These are phyloP conservation scores for Trichosporon sp. DNA, from an alignment of 1,284 basidiomycete species.

Conservation along the genomic window DNA sequence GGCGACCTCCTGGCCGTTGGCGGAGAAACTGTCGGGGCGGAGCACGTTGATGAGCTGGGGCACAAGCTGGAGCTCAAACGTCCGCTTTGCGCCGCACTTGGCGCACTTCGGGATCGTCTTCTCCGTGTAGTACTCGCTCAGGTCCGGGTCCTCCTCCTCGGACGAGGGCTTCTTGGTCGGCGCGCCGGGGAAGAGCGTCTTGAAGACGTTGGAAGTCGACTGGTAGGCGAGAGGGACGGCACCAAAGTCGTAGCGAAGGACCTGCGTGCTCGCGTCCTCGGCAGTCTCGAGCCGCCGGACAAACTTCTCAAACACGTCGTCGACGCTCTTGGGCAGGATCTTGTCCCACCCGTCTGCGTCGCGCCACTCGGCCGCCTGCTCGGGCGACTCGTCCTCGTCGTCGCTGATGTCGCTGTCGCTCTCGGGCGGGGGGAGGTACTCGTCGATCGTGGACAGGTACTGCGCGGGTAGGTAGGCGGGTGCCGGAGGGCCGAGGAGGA, in stretches of 20 bases:
- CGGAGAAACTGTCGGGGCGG: conserved; percentile 36
- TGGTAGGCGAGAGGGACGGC: conserved; percentile 55
- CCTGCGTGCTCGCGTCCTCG: conserved; percentile 52
- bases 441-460: conserved; percentile 55
- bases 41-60: conserved; percentile 54
- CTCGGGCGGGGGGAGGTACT: conserved; percentile 50
- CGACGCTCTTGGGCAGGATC: conserved; percentile 50
- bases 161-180: conserved; percentile 33
- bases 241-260: conserved; percentile 56
- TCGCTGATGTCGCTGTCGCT: conserved; percentile 37
- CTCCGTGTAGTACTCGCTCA: conserved; percentile 41
- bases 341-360: conserved; percentile 49
- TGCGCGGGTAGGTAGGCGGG: conserved; percentile 56
- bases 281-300: conserved; percentile 49
- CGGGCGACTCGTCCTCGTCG: conserved; percentile 39
- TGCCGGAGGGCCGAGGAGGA: conserved; percentile 40
- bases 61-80: conserved; percentile 57
- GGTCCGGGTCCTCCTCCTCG: conserved; percentile 49
- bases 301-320: conserved; percentile 56
- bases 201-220: conserved; percentile 48
- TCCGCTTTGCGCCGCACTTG: conserved; percentile 45
- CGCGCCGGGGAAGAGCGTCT: conserved; percentile 50
- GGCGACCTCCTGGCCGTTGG: conserved; percentile 13
- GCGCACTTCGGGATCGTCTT: conserved; percentile 46
- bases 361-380: conserved; percentile 40